Conservation (phyloP, 23 red algal genomes). For the Gracilaria caudata region DNA sequence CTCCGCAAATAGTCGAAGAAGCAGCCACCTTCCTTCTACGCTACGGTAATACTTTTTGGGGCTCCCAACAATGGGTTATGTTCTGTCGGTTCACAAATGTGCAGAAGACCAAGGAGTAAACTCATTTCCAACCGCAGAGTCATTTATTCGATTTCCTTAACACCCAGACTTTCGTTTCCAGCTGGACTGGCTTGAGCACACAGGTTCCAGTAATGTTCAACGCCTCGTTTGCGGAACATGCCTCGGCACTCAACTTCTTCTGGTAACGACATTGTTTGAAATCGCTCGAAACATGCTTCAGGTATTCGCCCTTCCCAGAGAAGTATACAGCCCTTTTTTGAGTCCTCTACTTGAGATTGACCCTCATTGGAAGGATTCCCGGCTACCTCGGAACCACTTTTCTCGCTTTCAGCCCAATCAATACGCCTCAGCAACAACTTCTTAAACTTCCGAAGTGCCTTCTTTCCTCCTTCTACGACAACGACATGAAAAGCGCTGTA, state of each 20-base stretch:
- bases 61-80: constrained; percentile 96
- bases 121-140: neutral
- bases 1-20: constrained; percentile 68
- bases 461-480: constrained; percentile 79
- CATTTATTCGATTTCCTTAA: constrained; percentile 36
- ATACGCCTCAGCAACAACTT: constrained; percentile 77
- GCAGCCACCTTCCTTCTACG: constrained; percentile 80
- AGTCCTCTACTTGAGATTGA: neutral
- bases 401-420: constrained; percentile 56
- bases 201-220: constrained; percentile 78
- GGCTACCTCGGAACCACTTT: constrained; percentile 11
- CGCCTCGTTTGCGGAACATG: constrained; percentile 68
- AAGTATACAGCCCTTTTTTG: constrained; percentile 46
- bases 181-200: constrained; percentile 55
- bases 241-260: constrained; percentile 47
- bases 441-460: constrained; percentile 80
- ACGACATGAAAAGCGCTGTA: constrained; percentile 62
- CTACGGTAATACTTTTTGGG: constrained; percentile 97
- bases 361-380: neutral
- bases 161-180: constrained; percentile 55
- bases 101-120: constrained; percentile 71
- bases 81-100: constrained; percentile 92
- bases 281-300: constrained; percentile 47
- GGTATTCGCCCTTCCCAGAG: constrained; percentile 70
- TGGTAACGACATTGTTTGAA: constrained; percentile 45